phyloP scores from a whole-genome alignment of 352 stramenopile genomes.

The Pythium plurisporium region DNA sequence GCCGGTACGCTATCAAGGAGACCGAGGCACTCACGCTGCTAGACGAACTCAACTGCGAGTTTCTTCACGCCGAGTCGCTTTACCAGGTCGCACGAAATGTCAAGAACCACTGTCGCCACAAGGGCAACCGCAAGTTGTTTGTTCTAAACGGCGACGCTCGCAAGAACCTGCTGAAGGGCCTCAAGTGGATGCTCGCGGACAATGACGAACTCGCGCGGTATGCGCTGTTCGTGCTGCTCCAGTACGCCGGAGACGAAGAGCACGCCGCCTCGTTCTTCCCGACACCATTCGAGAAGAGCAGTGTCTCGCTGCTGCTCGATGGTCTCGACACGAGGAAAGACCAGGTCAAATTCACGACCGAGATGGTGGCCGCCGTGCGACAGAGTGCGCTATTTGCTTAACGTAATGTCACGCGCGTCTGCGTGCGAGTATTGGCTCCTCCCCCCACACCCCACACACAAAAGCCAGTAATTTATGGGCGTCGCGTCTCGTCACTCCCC shows the following conservation, averaged over 20 bases:
- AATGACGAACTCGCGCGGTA: conserved; percentile 54
- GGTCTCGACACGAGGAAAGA: conserved; percentile 25
- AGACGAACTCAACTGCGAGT: conserved; percentile 50
- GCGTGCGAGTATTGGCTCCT: conserved; percentile 1
- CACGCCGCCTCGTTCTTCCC: conserved; percentile 36
- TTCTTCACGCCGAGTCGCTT: conserved; percentile 51
- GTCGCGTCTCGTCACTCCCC: neutral
- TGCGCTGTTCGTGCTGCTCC: conserved; percentile 57
- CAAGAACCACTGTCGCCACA: conserved; percentile 71
- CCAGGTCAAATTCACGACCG: conserved; percentile 36
- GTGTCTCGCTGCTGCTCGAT: conserved; percentile 44
- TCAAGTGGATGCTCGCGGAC: conserved; percentile 67
- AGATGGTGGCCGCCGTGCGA: conserved; percentile 53
- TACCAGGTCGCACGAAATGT: conserved; percentile 59
- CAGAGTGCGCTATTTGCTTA: conserved; percentile 59
- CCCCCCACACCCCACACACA: neutral
- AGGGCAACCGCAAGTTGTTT: conserved; percentile 65
- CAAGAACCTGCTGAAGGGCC: conserved; percentile 36
- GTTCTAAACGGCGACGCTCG: conserved; percentile 29
- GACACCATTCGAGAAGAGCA: conserved; percentile 58
- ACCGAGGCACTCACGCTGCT: conserved; percentile 43
- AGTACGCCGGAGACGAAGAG: conserved; percentile 48
- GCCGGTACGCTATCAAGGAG: conserved; percentile 51
- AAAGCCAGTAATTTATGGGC: conserved; percentile 22
- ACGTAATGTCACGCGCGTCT: conserved; percentile 14